These are phyloP conservation scores for Lactarius sanguifluus DNA, from an alignment of 768 basidiomycete species.

Conservation along the genomic window DNA sequence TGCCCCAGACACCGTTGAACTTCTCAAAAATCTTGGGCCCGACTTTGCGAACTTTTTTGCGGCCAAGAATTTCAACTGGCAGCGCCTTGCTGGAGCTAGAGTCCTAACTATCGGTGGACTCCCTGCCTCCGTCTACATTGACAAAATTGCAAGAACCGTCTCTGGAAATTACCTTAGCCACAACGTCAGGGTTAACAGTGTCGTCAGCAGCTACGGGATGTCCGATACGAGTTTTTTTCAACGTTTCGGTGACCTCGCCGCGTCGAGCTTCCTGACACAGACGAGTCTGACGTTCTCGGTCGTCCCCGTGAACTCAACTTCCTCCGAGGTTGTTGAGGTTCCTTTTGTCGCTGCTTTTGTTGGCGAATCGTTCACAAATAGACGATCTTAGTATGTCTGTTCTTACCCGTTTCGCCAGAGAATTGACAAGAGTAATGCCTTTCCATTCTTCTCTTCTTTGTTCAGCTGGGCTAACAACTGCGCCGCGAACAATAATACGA, in stretches of 20 bases:
- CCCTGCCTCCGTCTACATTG: slow-evolving; percentile 54
- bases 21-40: slow-evolving; percentile 47
- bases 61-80: slow-evolving; percentile 53
- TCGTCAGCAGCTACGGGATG: slow-evolving; percentile 55
- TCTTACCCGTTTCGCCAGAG: not conserved
- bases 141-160: slow-evolving; percentile 53
- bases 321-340: slow-evolving; percentile 48
- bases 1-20: slow-evolving; percentile 53
- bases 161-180: slow-evolving; percentile 65
- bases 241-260: slow-evolving; percentile 55
- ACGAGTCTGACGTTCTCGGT: slow-evolving; percentile 50
- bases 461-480: slow-evolving; percentile 61
- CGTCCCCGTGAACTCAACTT: slow-evolving; percentile 47
- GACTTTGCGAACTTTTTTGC: slow-evolving; percentile 46
- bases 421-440: slow-evolving; percentile 1
- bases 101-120: slow-evolving; percentile 54
- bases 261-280: slow-evolving; percentile 48
- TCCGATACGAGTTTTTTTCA: slow-evolving; percentile 49
- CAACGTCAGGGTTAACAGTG: slow-evolving; percentile 61
- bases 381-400: slow-evolving; percentile 48
- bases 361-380: slow-evolving; percentile 51
- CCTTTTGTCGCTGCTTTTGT: slow-evolving; percentile 52
- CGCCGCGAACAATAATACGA: slow-evolving; percentile 49
- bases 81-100: slow-evolving; percentile 58
- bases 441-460: not conserved